Percentiles rank a stretch among this genome's conserved stretches.
Evolutionary conservation across 306 rosid genomes (phyloP).

Genomic region (Trifolium dubium): DNA sequence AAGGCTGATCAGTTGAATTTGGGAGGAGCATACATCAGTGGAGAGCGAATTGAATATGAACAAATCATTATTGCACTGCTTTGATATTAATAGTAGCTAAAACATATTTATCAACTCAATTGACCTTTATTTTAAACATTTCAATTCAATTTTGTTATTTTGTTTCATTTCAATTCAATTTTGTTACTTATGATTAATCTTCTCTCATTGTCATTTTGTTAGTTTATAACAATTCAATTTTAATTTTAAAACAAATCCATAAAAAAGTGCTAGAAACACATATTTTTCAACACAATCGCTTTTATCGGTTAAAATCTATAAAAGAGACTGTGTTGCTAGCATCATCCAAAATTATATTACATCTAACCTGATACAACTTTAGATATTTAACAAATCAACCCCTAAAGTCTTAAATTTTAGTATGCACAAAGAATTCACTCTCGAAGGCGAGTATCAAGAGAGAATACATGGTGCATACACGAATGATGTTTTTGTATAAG

Average conservation of each 20-base stretch:
- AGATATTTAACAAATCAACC: background rate
- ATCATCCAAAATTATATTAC: no score
- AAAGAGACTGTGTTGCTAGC: no score
- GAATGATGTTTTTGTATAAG: background rate
- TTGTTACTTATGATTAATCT: background rate
- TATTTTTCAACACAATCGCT: no score
- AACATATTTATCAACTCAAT: background rate
- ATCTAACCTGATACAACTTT: background rate
- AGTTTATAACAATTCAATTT: background rate
- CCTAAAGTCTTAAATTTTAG: background rate
- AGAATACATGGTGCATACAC: no score
- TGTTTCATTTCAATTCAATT: background rate
- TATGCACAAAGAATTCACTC: background rate
- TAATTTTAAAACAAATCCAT: background rate
- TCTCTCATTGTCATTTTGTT: background rate
- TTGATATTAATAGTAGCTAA: background rate
- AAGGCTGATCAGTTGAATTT: conserved; percentile 59
- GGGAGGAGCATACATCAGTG: conserved; percentile 28
- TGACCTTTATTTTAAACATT: background rate
- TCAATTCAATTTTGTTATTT: no score
- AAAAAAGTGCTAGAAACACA: no score
- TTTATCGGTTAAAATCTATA: no score
- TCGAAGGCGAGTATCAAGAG: background rate
- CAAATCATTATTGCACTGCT: conserved; percentile 2
- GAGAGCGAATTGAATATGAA: conserved; percentile 35